Percentiles rank a stretch among this genome's conserved stretches.
phyloP scores from a whole-genome alignment of 768 basidiomycete genomes.

The Sporobolomyces pararoseus region DNA sequence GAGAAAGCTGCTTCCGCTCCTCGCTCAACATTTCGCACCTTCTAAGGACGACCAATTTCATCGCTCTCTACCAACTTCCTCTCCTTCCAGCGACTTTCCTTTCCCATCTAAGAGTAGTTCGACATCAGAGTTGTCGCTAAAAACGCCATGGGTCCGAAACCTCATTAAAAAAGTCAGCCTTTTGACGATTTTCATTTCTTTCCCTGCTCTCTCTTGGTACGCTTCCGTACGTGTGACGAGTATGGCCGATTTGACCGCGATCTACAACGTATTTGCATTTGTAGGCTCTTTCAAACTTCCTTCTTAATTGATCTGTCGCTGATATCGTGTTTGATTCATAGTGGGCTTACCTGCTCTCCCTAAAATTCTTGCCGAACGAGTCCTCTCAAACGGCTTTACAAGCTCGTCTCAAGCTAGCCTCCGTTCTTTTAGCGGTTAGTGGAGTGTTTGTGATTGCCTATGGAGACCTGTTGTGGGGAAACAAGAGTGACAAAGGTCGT shows the following conservation, averaged over 20 bases:
- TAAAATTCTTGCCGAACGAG: conserved; percentile 55
- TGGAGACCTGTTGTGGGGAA: conserved; percentile 50
- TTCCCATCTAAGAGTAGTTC: not conserved
- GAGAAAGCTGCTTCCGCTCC: conserved; percentile 53
- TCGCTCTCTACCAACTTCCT: not conserved
- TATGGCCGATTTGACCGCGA: conserved; percentile 54
- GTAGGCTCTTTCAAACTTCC: conserved; percentile 25
- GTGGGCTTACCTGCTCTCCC: conserved; percentile 82
- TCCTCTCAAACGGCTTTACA: conserved; percentile 47
- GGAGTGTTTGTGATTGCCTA: conserved; percentile 81
- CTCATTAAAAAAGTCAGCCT: conserved; percentile 37
- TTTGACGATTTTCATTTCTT: conserved; percentile 60
- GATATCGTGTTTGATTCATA: conserved; percentile 75
- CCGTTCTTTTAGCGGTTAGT: conserved; percentile 72
- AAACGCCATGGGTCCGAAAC: conserved; percentile 18
- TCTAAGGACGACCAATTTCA: too few relatives aligned
- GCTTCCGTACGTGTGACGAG: conserved; percentile 36
- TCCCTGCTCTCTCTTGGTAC: conserved; percentile 50
- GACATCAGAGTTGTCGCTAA: not conserved
- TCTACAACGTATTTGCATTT: conserved; percentile 41
- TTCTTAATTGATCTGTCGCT: conserved; percentile 65
- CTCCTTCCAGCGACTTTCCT: conserved; percentile 29
- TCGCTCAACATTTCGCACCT: conserved; percentile 54
- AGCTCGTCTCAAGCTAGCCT: conserved; percentile 62
- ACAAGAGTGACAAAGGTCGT: conserved; percentile 23